Evolutionary conservation across 2,329 filamentous ascomycete genomes (phyloP).

Genomic region (Fusarium sororula): DNA sequence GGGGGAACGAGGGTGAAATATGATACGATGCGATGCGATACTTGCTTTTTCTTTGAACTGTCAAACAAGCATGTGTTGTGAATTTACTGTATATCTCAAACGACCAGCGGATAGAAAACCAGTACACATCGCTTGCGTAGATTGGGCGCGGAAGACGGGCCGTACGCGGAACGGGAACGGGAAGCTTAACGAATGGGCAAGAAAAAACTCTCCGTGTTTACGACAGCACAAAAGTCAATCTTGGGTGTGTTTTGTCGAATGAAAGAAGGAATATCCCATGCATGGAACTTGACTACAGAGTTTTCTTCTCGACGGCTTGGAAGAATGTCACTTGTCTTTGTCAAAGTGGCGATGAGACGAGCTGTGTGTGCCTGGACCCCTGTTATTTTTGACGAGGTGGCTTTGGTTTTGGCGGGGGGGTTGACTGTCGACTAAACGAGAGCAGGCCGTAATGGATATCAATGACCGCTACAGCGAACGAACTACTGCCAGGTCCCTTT

Average conservation of each 20-base stretch:
- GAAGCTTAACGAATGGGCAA: neutral
- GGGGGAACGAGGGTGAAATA: neutral
- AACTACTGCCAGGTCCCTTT: slow-evolving; percentile 13
- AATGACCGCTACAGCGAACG: neutral
- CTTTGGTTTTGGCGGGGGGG: neutral
- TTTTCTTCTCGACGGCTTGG: neutral
- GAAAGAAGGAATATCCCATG: neutral
- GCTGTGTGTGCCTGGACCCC: slow-evolving; percentile 8
- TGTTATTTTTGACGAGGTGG: neutral
- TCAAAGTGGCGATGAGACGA: neutral
- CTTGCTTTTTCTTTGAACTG: neutral
- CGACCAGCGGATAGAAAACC: neutral
- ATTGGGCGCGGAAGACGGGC: slow-evolving; percentile 25
- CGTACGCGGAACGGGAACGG: slow-evolving; percentile 12
- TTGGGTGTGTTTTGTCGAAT: neutral
- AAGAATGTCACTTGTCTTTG: neutral
- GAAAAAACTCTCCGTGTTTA: neutral
- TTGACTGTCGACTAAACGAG: neutral
- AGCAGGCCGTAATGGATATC: neutral
- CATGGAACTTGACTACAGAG: neutral
- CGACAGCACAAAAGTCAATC: neutral
- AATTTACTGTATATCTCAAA: neutral
- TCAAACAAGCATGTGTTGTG: neutral
- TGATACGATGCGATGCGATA: neutral
- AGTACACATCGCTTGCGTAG: neutral